Base-by-base conservation (phyloP, 352 stramenopile genomes). In the Phytophthora syringae region DNA sequence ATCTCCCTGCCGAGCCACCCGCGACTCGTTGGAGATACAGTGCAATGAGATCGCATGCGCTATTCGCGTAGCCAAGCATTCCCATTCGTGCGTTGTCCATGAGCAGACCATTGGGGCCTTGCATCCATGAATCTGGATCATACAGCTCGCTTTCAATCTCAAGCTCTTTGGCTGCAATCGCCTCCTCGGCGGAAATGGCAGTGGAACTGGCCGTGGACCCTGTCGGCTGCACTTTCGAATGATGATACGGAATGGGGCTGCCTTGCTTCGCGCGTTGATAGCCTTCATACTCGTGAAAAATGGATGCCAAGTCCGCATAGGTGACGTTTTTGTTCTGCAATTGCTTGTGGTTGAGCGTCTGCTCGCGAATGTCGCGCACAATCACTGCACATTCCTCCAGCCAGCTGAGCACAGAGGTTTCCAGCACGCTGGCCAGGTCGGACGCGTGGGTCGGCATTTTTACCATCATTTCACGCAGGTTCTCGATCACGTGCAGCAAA, bases 61-160 rank as follows among this genome's bases (percentile, higher is more conserved):
- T 88, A 52, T 92, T 91, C n/a, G 86, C 76, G 62, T 94, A 94
- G 11, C 71, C 83, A 18, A 94, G 80, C 81, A 94, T 92, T 10
- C 75, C 82, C 39, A 94, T 79, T 3, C 80, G 79, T 13, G 85
- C 85, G 37, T 87, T 91, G 58, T 94, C 83, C 80, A 89, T 88
- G 15, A 92, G 62, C 6, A 92, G 58, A 1, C 82, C 77, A 39
- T 77, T 81, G 7, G 69, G 60, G 21, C 72, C 76, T 13, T 80
- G 70, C 5, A 72, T 59, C 79, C 83, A 92, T 18, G 74, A 47
- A 48, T 86, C 77, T 5, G 78, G 77, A 28, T 86, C 71, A 52
- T 86, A 90, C 10, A 86, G 72, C n/a, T 84, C 69, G 25, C 64
- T 70, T 68, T 94, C 82, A 30, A 94, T 64, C 65, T 89, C 83